Conservation (phyloP, 495 filamentous ascomycete genomes). For the Daldinia grandis region DNA sequence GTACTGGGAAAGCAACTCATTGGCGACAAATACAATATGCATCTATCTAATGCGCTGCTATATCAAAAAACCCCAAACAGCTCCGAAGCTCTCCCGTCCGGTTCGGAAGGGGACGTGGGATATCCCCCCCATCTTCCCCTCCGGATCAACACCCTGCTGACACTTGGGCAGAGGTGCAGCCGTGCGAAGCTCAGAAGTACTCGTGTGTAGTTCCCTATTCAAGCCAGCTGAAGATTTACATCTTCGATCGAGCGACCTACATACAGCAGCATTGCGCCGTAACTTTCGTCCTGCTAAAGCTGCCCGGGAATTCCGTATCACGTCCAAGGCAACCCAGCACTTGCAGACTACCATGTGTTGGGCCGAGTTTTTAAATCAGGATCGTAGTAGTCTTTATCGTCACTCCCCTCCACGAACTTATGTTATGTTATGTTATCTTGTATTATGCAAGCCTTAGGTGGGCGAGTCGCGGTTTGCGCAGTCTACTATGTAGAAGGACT, state of each 20-base stretch:
- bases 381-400: conserved; percentile 36
- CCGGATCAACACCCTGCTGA: conserved; percentile 41
- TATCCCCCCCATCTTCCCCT: conserved; percentile 27
- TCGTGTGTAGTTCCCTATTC: conserved; percentile 39
- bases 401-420: conserved; percentile 42
- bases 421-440: conserved; percentile 26
- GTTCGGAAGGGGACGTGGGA: conserved; percentile 39
- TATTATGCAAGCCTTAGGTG: conserved; percentile 21
- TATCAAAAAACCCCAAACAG: not conserved
- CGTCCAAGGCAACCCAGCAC: conserved; percentile 23
- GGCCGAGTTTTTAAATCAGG: conserved; percentile 26
- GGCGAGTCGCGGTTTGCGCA: conserved; percentile 25
- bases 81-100: conserved; percentile 32
- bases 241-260: conserved; percentile 19
- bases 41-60: not conserved
- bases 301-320: conserved; percentile 35
- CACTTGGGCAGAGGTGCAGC: conserved; percentile 44
- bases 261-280: conserved; percentile 18
- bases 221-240: conserved; percentile 23
- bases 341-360: conserved; percentile 31
- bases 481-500: conserved; percentile 22
- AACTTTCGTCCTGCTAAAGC: conserved; percentile 9
- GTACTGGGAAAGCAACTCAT: conserved; percentile 38
- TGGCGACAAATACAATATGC: conserved; percentile 13
- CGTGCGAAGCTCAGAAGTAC: conserved; percentile 37